Evolutionary conservation across 371 early-diverging fungal genomes (phyloP).

Genomic region (Mortierella sp.): DNA sequence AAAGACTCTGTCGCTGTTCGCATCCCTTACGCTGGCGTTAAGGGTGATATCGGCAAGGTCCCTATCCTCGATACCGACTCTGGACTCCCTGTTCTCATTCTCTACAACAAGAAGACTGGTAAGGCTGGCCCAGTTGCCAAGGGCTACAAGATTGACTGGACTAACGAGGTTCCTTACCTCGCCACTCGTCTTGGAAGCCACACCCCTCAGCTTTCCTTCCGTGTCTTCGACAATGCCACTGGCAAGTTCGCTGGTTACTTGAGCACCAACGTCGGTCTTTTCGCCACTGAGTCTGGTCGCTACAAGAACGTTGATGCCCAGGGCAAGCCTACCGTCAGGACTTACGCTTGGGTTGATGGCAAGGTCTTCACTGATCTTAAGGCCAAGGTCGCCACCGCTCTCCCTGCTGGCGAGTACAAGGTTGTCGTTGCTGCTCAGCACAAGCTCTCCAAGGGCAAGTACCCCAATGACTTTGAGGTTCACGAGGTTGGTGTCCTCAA

Average conservation of each 20-base stretch:
- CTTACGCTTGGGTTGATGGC: conserved; percentile 17
- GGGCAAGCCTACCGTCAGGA: conserved; percentile 6
- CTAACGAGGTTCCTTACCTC: conserved; percentile 16
- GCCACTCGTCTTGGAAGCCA: conserved; percentile 37
- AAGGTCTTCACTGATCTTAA: conserved; percentile 12
- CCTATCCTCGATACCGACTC: conserved; percentile 56
- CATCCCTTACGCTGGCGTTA: conserved; percentile 66
- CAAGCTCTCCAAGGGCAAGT: conserved; percentile 36
- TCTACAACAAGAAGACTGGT: conserved; percentile 20
- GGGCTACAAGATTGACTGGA: conserved; percentile 36
- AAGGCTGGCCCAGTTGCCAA: conserved; percentile 3
- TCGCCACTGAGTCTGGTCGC: conserved; percentile 21
- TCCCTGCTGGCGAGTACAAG: conserved; percentile 40
- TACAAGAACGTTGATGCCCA: conserved; percentile 24
- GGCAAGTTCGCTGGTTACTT: conserved; percentile 31
- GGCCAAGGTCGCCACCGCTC: conserved; percentile 6
- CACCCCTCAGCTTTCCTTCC: conserved; percentile 32
- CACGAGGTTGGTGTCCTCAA: conserved; percentile 24
- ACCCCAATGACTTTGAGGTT: conserved; percentile 41
- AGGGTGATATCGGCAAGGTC: conserved; percentile 58
- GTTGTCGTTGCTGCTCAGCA: conserved; percentile 39
- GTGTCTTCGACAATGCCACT: conserved; percentile 10
- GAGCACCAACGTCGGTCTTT: conserved; percentile 15
- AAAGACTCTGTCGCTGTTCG: conserved; percentile 39
- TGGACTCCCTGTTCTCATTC: conserved; percentile 15